phyloP scores from a whole-genome alignment of 2,329 filamentous ascomycete species.

The Grosmannia penicillata region DNA sequence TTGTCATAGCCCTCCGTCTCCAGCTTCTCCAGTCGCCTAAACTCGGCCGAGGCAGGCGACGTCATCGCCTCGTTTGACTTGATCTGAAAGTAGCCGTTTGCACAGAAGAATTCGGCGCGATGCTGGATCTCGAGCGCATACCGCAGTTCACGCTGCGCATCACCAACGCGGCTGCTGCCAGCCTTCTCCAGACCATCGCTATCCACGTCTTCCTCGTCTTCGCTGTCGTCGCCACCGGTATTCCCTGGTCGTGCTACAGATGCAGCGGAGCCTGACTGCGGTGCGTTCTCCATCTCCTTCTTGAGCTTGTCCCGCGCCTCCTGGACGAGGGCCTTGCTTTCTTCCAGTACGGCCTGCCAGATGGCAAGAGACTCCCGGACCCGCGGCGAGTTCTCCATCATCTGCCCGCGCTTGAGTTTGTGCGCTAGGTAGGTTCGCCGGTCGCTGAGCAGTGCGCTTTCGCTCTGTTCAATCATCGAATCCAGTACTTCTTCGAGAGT shows the following conservation, averaged over 20 bases:
- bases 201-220: conserved; percentile 4
- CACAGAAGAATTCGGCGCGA: conserved; percentile 69
- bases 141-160: conserved; percentile 52
- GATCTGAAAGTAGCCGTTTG: conserved; percentile 71
- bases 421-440: conserved; percentile 51
- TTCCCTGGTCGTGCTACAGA: too few species aligned
- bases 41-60: conserved; percentile 50
- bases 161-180: conserved; percentile 28
- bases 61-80: conserved; percentile 55
- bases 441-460: conserved; percentile 48
- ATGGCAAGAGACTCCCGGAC: conserved; percentile 53
- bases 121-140: conserved; percentile 67
- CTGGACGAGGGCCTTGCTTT: conserved; percentile 36
- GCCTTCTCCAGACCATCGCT: conserved; percentile 12
- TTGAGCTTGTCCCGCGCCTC: conserved; percentile 50
- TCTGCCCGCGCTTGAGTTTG: conserved; percentile 57
- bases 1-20: conserved; percentile 62
- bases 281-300: conserved; percentile 29
- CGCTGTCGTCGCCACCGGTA: conserved; percentile 20
- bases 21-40: conserved; percentile 47
- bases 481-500: conserved; percentile 79
- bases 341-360: conserved; percentile 45
- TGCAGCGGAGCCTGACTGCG: too few species aligned
- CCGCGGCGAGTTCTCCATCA: conserved; percentile 60
- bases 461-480: conserved; percentile 81